phyloP scores from a whole-genome alignment of 305 asterid genomes.

The Fraxinus nigra region DNA sequence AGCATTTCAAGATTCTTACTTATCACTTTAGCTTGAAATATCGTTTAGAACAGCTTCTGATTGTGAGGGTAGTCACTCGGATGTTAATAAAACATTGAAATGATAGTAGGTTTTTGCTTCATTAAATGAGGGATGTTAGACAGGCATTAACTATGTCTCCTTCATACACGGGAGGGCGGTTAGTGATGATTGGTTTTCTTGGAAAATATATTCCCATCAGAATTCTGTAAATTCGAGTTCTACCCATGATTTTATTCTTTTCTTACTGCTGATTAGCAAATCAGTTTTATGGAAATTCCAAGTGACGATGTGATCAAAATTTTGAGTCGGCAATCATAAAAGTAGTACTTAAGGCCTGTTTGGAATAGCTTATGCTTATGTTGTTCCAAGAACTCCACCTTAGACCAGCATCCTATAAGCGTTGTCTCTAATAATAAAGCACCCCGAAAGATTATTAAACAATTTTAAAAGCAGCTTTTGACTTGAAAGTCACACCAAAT shows the following conservation, averaged over 20 bases:
- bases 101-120: neutral
- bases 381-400: neutral
- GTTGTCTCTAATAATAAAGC: neutral
- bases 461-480: neutral
- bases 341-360: neutral
- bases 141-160: neutral
- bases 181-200: neutral
- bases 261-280: neutral
- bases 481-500: neutral
- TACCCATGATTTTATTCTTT: too few relatives aligned
- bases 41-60: neutral
- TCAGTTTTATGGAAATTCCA: neutral
- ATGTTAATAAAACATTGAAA: neutral
- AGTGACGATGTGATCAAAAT: neutral
- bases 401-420: neutral
- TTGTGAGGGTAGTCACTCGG: neutral
- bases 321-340: neutral
- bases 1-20: neutral
- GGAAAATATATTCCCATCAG: neutral
- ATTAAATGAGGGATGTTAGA: neutral
- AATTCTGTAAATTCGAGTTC: too few relatives aligned
- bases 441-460: too few relatives aligned
- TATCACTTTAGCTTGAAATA: too few relatives aligned
- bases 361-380: neutral
- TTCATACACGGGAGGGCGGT: neutral